Evolutionary conservation across 1,139 yeast species (phyloP).

Genomic region (Suhomyces taliae): DNA sequence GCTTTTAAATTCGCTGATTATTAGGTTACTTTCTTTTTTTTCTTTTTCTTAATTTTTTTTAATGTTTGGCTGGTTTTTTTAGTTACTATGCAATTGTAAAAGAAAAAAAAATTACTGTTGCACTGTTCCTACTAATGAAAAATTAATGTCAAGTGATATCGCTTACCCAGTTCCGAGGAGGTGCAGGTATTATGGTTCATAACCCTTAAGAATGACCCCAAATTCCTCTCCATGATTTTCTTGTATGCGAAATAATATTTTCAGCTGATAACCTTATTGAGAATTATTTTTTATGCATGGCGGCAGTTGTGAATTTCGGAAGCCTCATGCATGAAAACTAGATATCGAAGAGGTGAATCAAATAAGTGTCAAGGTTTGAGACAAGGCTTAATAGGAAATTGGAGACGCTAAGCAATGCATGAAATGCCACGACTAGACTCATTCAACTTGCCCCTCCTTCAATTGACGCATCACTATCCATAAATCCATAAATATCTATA

Average conservation of each 20-base stretch:
- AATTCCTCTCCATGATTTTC: constrained; percentile 1
- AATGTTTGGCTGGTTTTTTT: too few species aligned
- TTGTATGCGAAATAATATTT: constrained; percentile 2
- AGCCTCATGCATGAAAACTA: constrained; percentile 4
- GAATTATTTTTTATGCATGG: constrained; percentile 3
- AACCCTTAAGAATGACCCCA: neutral
- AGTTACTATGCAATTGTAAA: too few species aligned
- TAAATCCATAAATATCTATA: neutral
- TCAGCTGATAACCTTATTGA: constrained; percentile 1
- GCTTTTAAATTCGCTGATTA: too few species aligned
- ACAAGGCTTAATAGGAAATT: neutral
- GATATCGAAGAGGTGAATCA: constrained; percentile 2
- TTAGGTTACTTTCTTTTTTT: too few species aligned
- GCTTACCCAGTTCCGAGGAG: neutral
- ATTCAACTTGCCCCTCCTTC: neutral
- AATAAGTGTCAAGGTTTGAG: constrained; percentile 3
- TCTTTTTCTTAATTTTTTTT: too few species aligned
- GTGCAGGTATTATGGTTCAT: neutral
- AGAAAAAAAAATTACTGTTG: too few species aligned
- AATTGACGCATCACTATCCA: neutral
- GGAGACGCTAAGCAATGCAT: neutral
- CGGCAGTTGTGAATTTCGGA: constrained; percentile 4
- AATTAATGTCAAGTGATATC: too few species aligned
- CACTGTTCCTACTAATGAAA: too few species aligned
- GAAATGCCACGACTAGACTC: neutral